These are phyloP conservation scores for Hysterangium stoloniferum DNA, from an alignment of 768 basidiomycete species.

Conservation along the genomic window DNA sequence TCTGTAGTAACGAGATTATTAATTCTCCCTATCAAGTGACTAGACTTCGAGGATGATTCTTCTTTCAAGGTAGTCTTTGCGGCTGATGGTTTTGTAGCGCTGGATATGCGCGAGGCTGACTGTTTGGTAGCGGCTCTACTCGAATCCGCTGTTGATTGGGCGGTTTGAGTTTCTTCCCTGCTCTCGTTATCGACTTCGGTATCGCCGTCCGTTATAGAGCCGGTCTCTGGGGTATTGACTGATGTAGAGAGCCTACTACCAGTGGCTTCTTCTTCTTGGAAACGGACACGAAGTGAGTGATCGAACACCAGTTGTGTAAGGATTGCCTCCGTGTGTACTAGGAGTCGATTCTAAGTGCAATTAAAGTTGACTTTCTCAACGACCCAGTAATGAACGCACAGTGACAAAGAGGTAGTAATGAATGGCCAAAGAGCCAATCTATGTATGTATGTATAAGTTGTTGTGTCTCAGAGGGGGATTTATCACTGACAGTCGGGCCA, in stretches of 20 bases:
- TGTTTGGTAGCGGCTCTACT: too few species aligned
- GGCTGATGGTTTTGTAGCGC: background rate
- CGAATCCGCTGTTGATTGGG: conserved; percentile 3
- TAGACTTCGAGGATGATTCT: conserved; percentile 22
- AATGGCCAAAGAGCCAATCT: conserved; percentile 25
- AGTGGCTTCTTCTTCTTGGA: conserved; percentile 36
- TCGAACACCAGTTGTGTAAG: conserved; percentile 49
- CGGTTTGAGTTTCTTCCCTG: too few species aligned
- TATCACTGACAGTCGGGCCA: conserved; percentile 24
- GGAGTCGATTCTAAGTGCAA: conserved; percentile 29
- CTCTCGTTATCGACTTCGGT: conserved; percentile 13
- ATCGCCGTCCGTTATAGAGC: too few species aligned
- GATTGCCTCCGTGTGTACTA: conserved; percentile 44
- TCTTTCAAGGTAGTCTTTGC: conserved; percentile 7
- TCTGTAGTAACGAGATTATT: conserved; percentile 73
- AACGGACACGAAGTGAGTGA: conserved; percentile 53
- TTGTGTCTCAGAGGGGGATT: conserved; percentile 22
- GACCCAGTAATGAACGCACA: conserved; percentile 16
- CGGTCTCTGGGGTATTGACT: too few species aligned
- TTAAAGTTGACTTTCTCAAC: conserved; percentile 20
- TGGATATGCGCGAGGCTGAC: background rate
- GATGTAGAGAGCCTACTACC: too few species aligned
- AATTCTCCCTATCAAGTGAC: conserved; percentile 62
- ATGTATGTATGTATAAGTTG: too few species aligned
- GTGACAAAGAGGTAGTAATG: conserved; percentile 35